These are phyloP conservation scores for Fusarium multiceps DNA, from an alignment of 2,329 filamentous ascomycete genomes.

Conservation along the genomic window DNA sequence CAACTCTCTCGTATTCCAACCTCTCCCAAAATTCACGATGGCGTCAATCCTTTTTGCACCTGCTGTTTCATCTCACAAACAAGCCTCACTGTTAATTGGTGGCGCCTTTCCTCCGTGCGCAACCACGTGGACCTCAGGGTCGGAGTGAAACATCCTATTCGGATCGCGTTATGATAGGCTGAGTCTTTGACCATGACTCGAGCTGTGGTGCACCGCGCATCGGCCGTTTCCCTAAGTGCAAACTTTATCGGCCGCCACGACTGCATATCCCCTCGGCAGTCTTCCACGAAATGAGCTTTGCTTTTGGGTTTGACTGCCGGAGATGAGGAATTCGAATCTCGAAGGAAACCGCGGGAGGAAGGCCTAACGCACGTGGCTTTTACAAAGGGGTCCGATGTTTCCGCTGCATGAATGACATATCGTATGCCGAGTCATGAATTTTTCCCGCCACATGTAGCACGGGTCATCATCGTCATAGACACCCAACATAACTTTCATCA, in stretches of 20 bases:
- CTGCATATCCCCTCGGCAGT: background rate
- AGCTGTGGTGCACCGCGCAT: background rate
- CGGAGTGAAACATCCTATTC: background rate
- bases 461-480: background rate
- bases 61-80: background rate
- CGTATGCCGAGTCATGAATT: background rate
- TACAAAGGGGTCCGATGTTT: background rate
- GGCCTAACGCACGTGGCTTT: no score
- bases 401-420: background rate
- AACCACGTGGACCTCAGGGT: background rate
- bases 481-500: background rate
- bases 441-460: background rate
- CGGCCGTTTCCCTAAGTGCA: background rate
- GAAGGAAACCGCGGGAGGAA: background rate
- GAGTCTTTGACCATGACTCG: background rate
- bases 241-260: background rate
- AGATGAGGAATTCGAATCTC: background rate
- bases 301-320: background rate
- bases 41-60: background rate
- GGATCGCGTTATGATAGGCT: background rate
- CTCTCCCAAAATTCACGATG: background rate
- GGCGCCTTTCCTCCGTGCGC: background rate
- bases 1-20: background rate
- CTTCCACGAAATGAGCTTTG: no score
- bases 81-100: background rate